phyloP scores from a whole-genome alignment of 23 red algal genomes.

The Gracilaria domingensis region DNA sequence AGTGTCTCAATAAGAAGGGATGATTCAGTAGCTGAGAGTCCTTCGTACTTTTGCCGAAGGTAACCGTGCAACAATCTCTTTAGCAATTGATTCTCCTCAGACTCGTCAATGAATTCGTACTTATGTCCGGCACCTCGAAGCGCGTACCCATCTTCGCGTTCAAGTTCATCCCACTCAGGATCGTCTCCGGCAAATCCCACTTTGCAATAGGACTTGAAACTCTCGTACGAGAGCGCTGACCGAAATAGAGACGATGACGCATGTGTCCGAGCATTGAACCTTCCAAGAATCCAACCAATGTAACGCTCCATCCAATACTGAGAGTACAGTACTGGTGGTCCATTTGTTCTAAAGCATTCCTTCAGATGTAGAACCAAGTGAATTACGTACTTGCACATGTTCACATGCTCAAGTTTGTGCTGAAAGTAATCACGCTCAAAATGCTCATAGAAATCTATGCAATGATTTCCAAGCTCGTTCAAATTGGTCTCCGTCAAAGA shows the following conservation, averaged over 20 bases:
- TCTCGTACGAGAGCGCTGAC: neutral
- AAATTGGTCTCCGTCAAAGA: neutral
- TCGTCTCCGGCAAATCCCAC: too few species aligned
- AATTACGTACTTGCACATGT: constrained; percentile 15
- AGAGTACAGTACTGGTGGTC: too few species aligned
- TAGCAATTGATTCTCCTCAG: too few species aligned
- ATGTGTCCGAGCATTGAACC: neutral
- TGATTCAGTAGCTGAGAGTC: too few species aligned
- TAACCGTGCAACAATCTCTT: too few species aligned
- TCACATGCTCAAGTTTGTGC: neutral
- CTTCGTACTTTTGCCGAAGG: too few species aligned
- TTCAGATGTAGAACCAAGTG: constrained; percentile 2
- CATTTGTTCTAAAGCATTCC: neutral
- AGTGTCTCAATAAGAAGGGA: too few species aligned
- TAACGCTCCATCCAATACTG: constrained; percentile 51
- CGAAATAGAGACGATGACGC: constrained; percentile 4
- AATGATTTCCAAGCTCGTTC: neutral
- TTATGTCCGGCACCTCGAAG: too few species aligned
- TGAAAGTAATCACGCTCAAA: constrained; percentile 34
- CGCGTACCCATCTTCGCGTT: too few species aligned
- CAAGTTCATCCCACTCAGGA: too few species aligned
- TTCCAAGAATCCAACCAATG: neutral
- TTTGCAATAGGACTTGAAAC: neutral
- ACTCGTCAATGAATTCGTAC: too few species aligned
- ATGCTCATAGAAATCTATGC: constrained; percentile 6